phyloP scores from a whole-genome alignment of 352 stramenopile genomes.

The Phytophthora ohioensis region DNA sequence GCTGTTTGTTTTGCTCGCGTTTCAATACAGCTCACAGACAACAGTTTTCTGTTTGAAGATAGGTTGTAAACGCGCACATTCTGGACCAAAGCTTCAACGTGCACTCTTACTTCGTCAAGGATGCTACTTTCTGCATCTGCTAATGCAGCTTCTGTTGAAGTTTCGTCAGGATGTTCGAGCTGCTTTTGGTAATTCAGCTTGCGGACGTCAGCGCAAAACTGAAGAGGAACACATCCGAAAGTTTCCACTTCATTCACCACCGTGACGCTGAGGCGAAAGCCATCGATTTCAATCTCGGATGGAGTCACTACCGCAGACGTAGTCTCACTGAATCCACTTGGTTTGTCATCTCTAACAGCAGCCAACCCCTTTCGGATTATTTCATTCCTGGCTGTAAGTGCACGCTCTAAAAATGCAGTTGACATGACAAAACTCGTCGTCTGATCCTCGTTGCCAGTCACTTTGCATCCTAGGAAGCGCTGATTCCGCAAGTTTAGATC shows the following conservation, averaged over 20 bases:
- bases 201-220: slow-evolving; percentile 26
- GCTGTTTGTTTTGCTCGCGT: slow-evolving; percentile 28
- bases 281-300: slow-evolving; percentile 35
- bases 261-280: slow-evolving; percentile 20
- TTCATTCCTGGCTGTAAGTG: slow-evolving; percentile 48
- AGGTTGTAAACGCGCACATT: slow-evolving; percentile 24
- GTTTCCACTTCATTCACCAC: slow-evolving; percentile 35
- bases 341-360: not conserved
- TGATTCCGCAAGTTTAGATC: slow-evolving; percentile 39
- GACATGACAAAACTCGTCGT: slow-evolving; percentile 43
- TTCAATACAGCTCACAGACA: slow-evolving; percentile 25
- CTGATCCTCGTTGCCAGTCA: slow-evolving; percentile 40
- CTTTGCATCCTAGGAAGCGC: slow-evolving; percentile 51
- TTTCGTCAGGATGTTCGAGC: not conserved
- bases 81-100: slow-evolving; percentile 26
- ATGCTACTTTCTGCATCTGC: not conserved
- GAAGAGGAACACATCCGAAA: slow-evolving; percentile 22
- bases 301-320: not conserved
- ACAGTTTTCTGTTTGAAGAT: slow-evolving; percentile 19
- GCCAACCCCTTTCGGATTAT: slow-evolving; percentile 36
- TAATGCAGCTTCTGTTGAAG: not conserved
- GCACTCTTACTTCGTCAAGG: slow-evolving; percentile 8
- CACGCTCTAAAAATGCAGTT: slow-evolving; percentile 54
- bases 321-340: not conserved
- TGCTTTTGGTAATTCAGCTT: slow-evolving; percentile 16